Conservation (phyloP, 1,284 basidiomycete species). For the Grifola frondosa region DNA sequence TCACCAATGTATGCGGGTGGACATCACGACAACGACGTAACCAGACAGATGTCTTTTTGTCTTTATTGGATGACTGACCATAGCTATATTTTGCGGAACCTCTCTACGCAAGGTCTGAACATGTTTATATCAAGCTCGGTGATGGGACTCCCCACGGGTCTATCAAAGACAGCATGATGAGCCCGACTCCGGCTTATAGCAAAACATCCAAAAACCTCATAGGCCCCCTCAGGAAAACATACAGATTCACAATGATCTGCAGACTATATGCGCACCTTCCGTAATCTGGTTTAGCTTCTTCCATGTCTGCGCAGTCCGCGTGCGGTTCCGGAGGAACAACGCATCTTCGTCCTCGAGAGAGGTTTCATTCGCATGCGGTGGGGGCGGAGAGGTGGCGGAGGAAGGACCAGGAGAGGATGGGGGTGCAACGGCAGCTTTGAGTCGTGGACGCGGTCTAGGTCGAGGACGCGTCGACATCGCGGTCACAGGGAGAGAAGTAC, state of each 20-base stretch:
- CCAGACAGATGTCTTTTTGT: no score
- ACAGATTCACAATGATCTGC: not conserved
- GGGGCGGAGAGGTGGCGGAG: slow-evolving; percentile 12
- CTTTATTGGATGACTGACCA: no score
- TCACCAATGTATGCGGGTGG: no score
- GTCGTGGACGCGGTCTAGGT: slow-evolving; percentile 50
- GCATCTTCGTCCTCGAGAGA: slow-evolving; percentile 55
- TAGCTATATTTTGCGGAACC: slow-evolving; percentile 3
- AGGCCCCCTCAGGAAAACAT: not conserved
- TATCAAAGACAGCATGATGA: no score
- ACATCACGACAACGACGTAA: no score
- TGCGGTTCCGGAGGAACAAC: slow-evolving; percentile 62
- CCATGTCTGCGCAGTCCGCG: slow-evolving; percentile 55
- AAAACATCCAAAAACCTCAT: no score
- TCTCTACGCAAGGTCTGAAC: slow-evolving; percentile 2
- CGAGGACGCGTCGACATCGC: slow-evolving; percentile 44
- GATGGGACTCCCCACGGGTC: no score
- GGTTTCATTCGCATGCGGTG: no score
- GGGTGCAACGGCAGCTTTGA: slow-evolving; percentile 13
- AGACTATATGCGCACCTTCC: slow-evolving; percentile 41
- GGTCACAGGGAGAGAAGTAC: slow-evolving; percentile 22
- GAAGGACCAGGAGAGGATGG: slow-evolving; percentile 24
- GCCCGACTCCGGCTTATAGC: no score
- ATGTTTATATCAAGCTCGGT: no score
- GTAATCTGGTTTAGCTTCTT: slow-evolving; percentile 51